phyloP scores from a whole-genome alignment of 495 filamentous ascomycete genomes.

The Hypomontagnella submonticulosa region DNA sequence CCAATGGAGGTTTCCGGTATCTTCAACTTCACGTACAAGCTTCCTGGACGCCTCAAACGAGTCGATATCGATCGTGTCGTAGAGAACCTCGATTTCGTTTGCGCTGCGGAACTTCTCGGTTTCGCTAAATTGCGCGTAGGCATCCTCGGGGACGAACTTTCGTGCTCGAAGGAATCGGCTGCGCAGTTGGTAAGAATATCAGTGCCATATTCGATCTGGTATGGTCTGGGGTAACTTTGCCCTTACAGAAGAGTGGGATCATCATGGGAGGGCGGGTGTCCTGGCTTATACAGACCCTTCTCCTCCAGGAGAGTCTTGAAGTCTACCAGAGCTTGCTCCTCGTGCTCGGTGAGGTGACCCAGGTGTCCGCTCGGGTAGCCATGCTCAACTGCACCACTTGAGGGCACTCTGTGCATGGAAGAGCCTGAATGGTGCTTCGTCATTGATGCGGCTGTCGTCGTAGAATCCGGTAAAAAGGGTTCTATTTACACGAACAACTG shows the following conservation, averaged over 20 bases:
- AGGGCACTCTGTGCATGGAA: slow-evolving; percentile 47
- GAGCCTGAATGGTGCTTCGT: slow-evolving; percentile 28
- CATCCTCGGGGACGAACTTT: slow-evolving; percentile 75
- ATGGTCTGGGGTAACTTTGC: background rate
- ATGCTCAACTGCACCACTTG: slow-evolving; percentile 53
- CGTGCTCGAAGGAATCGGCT: slow-evolving; percentile 86
- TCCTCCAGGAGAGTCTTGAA: slow-evolving; percentile 76
- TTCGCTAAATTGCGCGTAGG: slow-evolving; percentile 85
- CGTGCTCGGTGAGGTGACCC: slow-evolving; percentile 74
- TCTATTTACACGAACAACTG: background rate
- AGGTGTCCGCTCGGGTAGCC: slow-evolving; percentile 75
- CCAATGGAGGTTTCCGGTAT: slow-evolving; percentile 3
- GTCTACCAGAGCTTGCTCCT: slow-evolving; percentile 69
- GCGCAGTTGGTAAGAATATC: slow-evolving; percentile 26
- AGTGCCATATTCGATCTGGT: slow-evolving; percentile 10
- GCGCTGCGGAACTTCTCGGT: slow-evolving; percentile 88
- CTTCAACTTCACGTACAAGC: slow-evolving; percentile 65
- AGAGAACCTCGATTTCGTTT: slow-evolving; percentile 77
- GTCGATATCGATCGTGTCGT: slow-evolving; percentile 80
- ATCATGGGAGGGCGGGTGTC: slow-evolving; percentile 71
- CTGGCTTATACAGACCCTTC: slow-evolving; percentile 72
- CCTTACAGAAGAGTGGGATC: slow-evolving; percentile 84
- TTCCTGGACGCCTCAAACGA: slow-evolving; percentile 82
- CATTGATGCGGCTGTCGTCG: slow-evolving; percentile 26
- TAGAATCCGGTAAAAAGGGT: slow-evolving; percentile 5